phyloP scores from a whole-genome alignment of 169 alveolate species.

The Plasmodium vivax region DNA sequence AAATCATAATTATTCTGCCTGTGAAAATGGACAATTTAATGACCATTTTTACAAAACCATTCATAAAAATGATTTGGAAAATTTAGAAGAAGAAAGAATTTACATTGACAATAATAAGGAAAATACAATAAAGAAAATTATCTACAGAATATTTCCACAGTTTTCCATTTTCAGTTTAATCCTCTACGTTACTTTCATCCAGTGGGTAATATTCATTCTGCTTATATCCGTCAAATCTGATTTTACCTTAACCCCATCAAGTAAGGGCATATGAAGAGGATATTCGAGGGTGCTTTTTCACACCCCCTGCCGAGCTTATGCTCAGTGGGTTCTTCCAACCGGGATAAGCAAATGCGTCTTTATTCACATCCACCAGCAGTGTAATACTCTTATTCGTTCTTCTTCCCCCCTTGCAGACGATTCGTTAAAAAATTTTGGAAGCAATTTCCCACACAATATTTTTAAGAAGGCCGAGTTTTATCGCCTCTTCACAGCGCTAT shows the following conservation, averaged over 20 bases:
- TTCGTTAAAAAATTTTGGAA: conserved; percentile 72
- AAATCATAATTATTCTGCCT: conserved; percentile 35
- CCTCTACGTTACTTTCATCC: conserved; percentile 68
- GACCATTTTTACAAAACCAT: conserved; percentile 73
- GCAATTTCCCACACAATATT: conserved; percentile 64
- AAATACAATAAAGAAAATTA: conserved; percentile 51
- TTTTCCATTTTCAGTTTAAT: conserved; percentile 67
- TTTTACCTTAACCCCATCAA: conserved; percentile 63
- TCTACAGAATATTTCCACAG: conserved; percentile 71
- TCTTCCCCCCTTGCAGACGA: conserved; percentile 40
- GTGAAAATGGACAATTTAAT: conserved; percentile 70
- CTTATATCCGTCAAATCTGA: conserved; percentile 67
- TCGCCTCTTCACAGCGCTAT: conserved; percentile 72
- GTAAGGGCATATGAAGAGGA: neutral
- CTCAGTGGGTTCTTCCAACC: neutral
- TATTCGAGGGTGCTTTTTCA: neutral
- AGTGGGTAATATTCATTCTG: conserved; percentile 63
- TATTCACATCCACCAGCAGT: neutral
- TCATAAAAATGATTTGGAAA: conserved; percentile 67
- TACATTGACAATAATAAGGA: conserved; percentile 32
- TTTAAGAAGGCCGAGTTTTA: conserved; percentile 63
- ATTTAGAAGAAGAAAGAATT: conserved; percentile 66
- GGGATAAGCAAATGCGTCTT: neutral
- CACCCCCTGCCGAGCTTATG: neutral
- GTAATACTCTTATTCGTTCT: neutral